Evolutionary conservation across 1,284 basidiomycete genomes (phyloP).

Genomic region (Lentinula novae-zelandiae): DNA sequence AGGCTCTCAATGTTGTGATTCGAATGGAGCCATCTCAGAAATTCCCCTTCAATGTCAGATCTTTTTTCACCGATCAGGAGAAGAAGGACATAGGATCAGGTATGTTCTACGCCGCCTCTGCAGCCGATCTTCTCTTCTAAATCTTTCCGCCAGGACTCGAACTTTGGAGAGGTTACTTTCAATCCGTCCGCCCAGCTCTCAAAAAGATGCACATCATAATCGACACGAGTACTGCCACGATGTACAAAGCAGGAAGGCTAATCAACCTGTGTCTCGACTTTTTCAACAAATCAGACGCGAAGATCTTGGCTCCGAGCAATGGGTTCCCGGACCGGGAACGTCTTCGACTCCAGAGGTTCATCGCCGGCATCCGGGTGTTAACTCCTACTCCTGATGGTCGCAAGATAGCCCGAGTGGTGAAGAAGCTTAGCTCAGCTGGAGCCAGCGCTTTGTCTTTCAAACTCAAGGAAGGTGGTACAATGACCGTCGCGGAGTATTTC

Average conservation of each 20-base stretch:
- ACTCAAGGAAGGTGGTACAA: slow-evolving; percentile 35
- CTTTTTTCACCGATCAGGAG: slow-evolving; percentile 56
- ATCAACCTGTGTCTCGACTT: slow-evolving; percentile 45
- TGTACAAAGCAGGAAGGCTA: slow-evolving; percentile 44
- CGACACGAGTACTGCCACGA: slow-evolving; percentile 59
- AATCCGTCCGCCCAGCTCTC: slow-evolving; percentile 54
- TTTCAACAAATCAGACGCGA: slow-evolving; percentile 28
- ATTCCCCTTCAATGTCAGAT: slow-evolving; percentile 57
- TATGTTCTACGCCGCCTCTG: background rate
- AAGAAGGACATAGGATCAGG: slow-evolving; percentile 51
- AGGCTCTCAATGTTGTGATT: slow-evolving; percentile 61
- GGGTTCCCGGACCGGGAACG: slow-evolving; percentile 43
- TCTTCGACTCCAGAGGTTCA: slow-evolving; percentile 43
- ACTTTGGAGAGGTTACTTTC: slow-evolving; percentile 39
- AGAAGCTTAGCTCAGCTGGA: slow-evolving; percentile 37
- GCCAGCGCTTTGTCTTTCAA: slow-evolving; percentile 40
- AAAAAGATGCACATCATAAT: slow-evolving; percentile 56
- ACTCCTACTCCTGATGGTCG: slow-evolving; percentile 10
- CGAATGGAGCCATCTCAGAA: slow-evolving; percentile 55
- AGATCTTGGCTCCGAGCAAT: slow-evolving; percentile 30
- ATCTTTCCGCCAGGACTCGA: slow-evolving; percentile 5
- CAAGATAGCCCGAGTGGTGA: slow-evolving; percentile 35
- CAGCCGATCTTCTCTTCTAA: background rate
- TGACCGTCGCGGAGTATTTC: slow-evolving; percentile 53
- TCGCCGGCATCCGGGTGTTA: slow-evolving; percentile 38